Evolutionary conservation across 2,329 filamentous ascomycete genomes (phyloP).

Genomic region (Akanthomyces dipterigenus): DNA sequence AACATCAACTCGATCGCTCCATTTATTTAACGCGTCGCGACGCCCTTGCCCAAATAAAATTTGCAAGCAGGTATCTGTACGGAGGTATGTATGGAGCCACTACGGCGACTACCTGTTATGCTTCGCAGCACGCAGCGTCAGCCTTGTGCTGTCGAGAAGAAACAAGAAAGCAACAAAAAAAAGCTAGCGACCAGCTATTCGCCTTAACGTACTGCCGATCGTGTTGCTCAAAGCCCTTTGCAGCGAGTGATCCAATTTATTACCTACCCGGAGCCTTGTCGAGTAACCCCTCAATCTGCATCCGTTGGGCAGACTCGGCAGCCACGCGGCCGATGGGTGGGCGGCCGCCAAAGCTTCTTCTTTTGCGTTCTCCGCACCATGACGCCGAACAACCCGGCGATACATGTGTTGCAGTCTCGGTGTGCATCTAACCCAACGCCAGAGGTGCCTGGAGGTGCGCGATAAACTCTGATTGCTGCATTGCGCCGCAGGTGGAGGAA

Average conservation of each 20-base stretch:
- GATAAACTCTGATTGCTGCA: conserved; percentile 1
- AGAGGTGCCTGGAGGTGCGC: not conserved
- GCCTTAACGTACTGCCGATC: not conserved
- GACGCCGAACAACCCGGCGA: not conserved
- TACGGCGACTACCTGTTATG: not conserved
- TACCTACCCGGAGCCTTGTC: not conserved
- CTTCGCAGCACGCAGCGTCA: not conserved
- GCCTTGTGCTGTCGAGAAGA: not conserved
- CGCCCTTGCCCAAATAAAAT: not conserved
- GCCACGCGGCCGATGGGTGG: not conserved
- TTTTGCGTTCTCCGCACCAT: conserved; percentile 1
- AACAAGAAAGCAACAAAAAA: not conserved
- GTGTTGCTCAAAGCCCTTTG: not conserved
- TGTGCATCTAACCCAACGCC: not conserved
- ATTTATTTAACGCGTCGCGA: not conserved
- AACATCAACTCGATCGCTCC: not conserved
- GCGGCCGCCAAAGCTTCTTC: not conserved
- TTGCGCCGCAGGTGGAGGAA: not conserved
- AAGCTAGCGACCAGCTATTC: not conserved
- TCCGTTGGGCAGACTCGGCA: not conserved
- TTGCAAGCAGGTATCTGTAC: too few species aligned
- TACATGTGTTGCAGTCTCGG: not conserved
- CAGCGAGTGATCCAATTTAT: too few species aligned
- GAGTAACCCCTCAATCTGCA: not conserved
- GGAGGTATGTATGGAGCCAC: not conserved